Conservation (phyloP, 1,139 yeast species). For the Sugiyamaella paludigena region DNA sequence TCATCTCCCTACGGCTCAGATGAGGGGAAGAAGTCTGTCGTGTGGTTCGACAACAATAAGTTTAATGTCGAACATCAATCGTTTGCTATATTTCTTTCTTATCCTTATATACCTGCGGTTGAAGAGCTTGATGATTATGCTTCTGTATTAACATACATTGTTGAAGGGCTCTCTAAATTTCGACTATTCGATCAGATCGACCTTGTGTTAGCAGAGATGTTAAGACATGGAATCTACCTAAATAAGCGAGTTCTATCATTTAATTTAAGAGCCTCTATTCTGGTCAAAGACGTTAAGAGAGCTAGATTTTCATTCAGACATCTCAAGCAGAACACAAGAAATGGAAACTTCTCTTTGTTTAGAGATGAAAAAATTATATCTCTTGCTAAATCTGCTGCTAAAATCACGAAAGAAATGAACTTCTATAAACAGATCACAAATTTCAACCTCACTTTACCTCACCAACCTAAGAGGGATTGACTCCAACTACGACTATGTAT, state of each 20-base stretch:
- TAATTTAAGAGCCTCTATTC: constrained; percentile 26
- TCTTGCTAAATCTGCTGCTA: background rate
- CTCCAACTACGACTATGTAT: too few relatives aligned
- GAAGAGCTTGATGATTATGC: constrained; percentile 6
- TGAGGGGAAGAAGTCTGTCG: background rate
- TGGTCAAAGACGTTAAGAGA: constrained; percentile 22
- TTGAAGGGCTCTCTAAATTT: constrained; percentile 27
- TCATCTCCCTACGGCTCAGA: too few relatives aligned
- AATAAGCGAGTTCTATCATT: constrained; percentile 24
- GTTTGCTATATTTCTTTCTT: constrained; percentile 11
- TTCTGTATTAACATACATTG: constrained; percentile 18
- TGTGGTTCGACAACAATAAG: background rate
- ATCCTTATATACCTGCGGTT: background rate
- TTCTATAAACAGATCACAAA: background rate
- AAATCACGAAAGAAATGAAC: background rate
- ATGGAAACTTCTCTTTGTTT: background rate
- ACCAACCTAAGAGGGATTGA: too few relatives aligned
- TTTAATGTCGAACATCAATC: background rate
- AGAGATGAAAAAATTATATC: constrained; percentile 1
- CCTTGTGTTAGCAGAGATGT: constrained; percentile 25
- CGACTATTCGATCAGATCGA: constrained; percentile 26
- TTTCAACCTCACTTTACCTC: constrained; percentile 1
- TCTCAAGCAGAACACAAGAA: constrained; percentile 13
- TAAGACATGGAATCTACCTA: constrained; percentile 18
- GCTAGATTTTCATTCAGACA: constrained; percentile 28